Percentiles rank a stretch among this genome's conserved stretches.
phyloP scores from a whole-genome alignment of 352 stramenopile species.

The Phytophthora macrochlamydospora region DNA sequence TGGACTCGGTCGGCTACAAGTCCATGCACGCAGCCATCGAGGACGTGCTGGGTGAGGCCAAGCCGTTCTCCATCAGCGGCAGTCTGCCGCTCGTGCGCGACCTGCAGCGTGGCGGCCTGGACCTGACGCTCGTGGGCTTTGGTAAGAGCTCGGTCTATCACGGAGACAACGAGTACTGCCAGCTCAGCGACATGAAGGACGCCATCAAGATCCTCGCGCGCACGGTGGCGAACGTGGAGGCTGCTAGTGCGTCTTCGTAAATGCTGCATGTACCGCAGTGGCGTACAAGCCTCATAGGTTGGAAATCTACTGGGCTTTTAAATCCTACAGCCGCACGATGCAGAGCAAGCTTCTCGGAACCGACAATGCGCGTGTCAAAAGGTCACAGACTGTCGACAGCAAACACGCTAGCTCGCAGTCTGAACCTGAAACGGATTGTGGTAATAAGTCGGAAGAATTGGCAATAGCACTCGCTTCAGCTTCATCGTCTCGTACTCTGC shows the following conservation, averaged over 20 bases:
- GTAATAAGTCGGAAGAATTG: too few species aligned
- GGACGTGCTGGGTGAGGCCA: conserved; percentile 77
- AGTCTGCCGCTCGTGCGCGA: conserved; percentile 78
- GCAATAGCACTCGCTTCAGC: too few species aligned
- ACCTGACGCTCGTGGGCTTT: conserved; percentile 81
- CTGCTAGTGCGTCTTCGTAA: not conserved
- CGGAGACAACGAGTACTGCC: conserved; percentile 93
- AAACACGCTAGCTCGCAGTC: too few species aligned
- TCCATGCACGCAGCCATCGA: conserved; percentile 78
- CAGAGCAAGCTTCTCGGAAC: too few species aligned
- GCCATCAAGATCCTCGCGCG: conserved; percentile 86
- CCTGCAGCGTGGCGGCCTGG: conserved; percentile 75
- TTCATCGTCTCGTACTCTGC: too few species aligned
- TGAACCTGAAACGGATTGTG: too few species aligned
- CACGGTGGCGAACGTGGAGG: conserved; percentile 81
- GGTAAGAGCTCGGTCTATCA: conserved; percentile 89
- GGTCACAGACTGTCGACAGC: too few species aligned
- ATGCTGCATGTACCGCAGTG: too few species aligned
- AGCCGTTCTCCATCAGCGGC: conserved; percentile 93
- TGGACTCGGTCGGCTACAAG: conserved; percentile 87
- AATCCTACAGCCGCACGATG: too few species aligned
- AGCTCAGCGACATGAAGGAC: conserved; percentile 86
- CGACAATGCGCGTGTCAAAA: too few species aligned
- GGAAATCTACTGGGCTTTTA: too few species aligned
- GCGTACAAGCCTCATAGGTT: too few species aligned